phyloP scores from a whole-genome alignment of 1,284 basidiomycete genomes.

The Puccinia triticina region DNA sequence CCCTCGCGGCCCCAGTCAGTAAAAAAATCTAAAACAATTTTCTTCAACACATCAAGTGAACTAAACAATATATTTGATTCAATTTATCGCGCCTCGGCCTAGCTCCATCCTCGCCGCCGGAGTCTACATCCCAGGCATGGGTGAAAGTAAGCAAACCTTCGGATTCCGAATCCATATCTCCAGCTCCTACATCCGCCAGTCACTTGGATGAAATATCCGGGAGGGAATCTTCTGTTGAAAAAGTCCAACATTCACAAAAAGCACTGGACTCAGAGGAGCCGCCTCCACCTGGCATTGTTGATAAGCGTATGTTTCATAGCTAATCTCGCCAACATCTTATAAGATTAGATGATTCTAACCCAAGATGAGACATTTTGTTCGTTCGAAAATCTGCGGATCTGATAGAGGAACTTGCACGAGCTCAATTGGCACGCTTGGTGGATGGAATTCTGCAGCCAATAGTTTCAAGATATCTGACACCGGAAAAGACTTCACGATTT shows the following conservation, averaged over 20 bases:
- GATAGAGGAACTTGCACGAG: background rate
- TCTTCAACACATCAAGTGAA: background rate
- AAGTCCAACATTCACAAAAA: background rate
- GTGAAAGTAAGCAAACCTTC: background rate
- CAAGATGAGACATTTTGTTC: background rate
- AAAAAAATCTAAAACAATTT: background rate
- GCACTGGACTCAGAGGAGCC: background rate
- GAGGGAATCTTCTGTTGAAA: background rate
- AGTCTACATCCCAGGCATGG: background rate
- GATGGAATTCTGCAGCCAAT: background rate
- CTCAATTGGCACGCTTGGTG: background rate
- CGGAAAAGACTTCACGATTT: background rate
- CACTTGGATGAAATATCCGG: background rate
- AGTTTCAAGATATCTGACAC: background rate
- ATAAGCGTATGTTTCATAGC: background rate
- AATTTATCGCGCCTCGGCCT: background rate
- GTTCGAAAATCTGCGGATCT: background rate
- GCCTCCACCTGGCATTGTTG: background rate
- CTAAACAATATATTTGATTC: background rate
- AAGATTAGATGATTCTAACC: background rate
- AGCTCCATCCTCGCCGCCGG: background rate
- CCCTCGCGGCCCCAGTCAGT: background rate
- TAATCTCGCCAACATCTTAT: no score
- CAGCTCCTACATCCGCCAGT: background rate
- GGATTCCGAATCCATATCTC: background rate